Percentiles rank a stretch among this genome's conserved stretches.
Conservation (phyloP, 208 protist species). For the Crithidia thermophila region DNA sequence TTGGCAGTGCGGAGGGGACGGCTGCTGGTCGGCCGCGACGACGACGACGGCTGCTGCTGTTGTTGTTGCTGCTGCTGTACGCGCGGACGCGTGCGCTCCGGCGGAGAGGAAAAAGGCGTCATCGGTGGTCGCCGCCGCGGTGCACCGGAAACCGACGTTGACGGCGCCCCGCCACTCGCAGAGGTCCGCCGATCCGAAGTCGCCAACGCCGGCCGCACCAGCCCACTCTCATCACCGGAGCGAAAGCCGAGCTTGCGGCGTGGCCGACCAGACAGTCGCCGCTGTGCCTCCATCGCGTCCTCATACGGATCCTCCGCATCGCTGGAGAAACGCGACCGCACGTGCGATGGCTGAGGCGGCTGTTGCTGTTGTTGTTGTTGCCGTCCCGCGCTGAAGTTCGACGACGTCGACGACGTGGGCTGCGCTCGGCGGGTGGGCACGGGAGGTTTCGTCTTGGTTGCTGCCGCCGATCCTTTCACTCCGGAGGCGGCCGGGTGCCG, state of each 20-base stretch:
- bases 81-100: no score
- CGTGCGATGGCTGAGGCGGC: not conserved
- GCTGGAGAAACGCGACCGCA: no score
- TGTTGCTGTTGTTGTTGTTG: not conserved
- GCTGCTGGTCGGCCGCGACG: no score
- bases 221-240: not conserved
- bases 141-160: not conserved
- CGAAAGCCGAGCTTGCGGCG: conserved; percentile 4
- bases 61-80: no score
- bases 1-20: no score
- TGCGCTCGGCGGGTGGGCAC: no score
- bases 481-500: not conserved
- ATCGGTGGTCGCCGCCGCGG: conserved; percentile 1
- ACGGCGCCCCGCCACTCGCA: no score
- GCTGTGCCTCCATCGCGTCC: not conserved
- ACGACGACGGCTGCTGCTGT: no score
- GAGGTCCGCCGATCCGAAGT: not conserved
- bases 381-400: not conserved
- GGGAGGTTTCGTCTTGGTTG: no score
- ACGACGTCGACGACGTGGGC: no score
- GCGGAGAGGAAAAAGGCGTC: conserved; percentile 1
- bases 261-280: not conserved
- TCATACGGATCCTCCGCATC: not conserved
- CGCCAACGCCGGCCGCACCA: not conserved
- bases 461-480: not conserved